phyloP scores from a whole-genome alignment of 148 eudicot genomes.

The Chenopodium album region DNA sequence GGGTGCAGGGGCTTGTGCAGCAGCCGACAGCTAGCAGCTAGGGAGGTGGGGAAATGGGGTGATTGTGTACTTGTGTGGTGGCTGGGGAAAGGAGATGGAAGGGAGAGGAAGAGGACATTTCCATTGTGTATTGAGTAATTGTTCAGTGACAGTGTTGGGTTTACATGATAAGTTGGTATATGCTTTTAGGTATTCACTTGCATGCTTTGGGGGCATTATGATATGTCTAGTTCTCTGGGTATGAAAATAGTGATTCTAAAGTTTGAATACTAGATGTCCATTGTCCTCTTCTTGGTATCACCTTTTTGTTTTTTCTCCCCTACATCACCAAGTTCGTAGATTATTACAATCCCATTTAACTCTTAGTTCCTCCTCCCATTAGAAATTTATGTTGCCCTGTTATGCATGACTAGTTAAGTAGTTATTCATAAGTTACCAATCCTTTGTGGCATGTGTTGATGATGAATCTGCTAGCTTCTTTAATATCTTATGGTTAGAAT shows the following conservation, averaged over 20 bases:
- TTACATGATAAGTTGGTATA: background rate
- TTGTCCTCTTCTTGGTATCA: background rate
- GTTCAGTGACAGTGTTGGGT: background rate
- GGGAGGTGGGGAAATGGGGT: too few species aligned
- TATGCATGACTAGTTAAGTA: background rate
- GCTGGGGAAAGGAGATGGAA: too few species aligned
- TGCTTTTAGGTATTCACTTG: background rate
- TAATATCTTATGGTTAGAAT: background rate
- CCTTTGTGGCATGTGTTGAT: background rate
- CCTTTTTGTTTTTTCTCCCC: background rate
- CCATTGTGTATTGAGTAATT: too few species aligned
- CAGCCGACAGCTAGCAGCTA: too few species aligned
- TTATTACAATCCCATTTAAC: too few species aligned
- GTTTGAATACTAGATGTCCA: background rate
- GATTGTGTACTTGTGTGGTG: too few species aligned
- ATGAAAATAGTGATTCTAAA: background rate
- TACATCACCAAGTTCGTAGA: background rate
- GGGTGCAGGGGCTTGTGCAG: too few species aligned
- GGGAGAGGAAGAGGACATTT: too few species aligned
- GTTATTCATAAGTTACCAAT: background rate
- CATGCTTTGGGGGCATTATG: background rate
- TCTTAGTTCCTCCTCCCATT: background rate
- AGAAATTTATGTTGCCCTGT: background rate
- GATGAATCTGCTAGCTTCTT: background rate
- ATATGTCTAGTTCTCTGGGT: background rate